These are phyloP conservation scores for Panaeolus cyanescens DNA, from an alignment of 768 basidiomycete genomes.

Conservation along the genomic window DNA sequence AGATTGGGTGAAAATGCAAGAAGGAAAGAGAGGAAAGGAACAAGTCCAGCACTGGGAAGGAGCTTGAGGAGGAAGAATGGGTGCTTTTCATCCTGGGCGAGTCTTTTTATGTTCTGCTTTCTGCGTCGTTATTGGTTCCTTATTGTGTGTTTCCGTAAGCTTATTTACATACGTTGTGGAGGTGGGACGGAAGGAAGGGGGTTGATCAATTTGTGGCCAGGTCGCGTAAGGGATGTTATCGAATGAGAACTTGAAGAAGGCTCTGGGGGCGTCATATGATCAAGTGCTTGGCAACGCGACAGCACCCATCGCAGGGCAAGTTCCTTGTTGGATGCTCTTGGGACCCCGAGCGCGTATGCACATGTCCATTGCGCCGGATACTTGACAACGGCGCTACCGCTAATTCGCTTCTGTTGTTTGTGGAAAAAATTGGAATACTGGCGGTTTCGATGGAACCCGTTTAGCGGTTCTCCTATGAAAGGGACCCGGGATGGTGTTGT, in stretches of 20 bases:
- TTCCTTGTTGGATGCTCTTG: too few relatives aligned
- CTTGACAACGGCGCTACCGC: background rate
- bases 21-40: background rate
- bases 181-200: too few relatives aligned
- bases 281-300: background rate
- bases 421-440: background rate
- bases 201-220: too few relatives aligned
- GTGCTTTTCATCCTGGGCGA: background rate
- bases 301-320: too few relatives aligned
- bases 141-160: too few relatives aligned
- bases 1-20: background rate
- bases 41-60: constrained; percentile 1
- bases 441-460: background rate
- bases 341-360: background rate
- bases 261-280: background rate
- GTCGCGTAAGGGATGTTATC: too few relatives aligned
- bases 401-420: background rate
- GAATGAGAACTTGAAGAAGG: too few relatives aligned
- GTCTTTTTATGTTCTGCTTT: background rate
- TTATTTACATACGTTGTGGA: too few relatives aligned
- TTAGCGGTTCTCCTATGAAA: background rate
- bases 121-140: too few relatives aligned
- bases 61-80: background rate
- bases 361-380: background rate
- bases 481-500: background rate